phyloP scores from a whole-genome alignment of 805 yeast species.

The Cephaloascus fragrans region DNA sequence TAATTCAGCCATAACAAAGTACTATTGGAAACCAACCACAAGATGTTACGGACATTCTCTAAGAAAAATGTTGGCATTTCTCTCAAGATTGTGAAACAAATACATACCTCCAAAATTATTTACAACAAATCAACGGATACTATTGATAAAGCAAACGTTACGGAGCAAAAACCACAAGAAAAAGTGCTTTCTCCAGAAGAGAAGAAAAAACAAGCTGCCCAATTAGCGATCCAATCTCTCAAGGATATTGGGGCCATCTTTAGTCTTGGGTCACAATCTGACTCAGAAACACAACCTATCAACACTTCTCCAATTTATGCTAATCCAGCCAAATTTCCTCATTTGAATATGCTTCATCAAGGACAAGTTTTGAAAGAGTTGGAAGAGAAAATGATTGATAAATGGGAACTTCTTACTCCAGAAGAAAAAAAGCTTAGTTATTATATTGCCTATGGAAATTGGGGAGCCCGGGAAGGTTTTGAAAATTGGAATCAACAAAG shows the following conservation, averaged over 20 bases:
- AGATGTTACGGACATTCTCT: too few relatives aligned
- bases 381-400: constrained; percentile 37
- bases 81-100: too few relatives aligned
- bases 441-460: constrained; percentile 57
- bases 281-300: constrained; percentile 26
- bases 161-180: too few relatives aligned
- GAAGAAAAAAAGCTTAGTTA: constrained; percentile 48
- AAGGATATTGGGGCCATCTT: constrained; percentile 29
- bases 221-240: constrained; percentile 25
- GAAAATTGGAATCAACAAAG: constrained; percentile 29
- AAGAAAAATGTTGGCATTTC: too few relatives aligned
- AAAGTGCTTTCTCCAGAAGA: too few relatives aligned
- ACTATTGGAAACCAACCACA: too few relatives aligned
- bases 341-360: constrained; percentile 37
- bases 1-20: too few relatives aligned
- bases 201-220: constrained; percentile 20
- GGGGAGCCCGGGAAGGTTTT: constrained; percentile 60
- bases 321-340: constrained; percentile 22
- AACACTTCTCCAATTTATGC: constrained; percentile 32
- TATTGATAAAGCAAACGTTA: too few relatives aligned
- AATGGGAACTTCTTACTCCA: constrained; percentile 43
- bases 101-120: too few relatives aligned
- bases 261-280: constrained; percentile 15
- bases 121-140: too few relatives aligned
- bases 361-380: constrained; percentile 46